Evolutionary conservation across 805 yeast species (phyloP).

Genomic region (Kockiozyma suomiensis): DNA sequence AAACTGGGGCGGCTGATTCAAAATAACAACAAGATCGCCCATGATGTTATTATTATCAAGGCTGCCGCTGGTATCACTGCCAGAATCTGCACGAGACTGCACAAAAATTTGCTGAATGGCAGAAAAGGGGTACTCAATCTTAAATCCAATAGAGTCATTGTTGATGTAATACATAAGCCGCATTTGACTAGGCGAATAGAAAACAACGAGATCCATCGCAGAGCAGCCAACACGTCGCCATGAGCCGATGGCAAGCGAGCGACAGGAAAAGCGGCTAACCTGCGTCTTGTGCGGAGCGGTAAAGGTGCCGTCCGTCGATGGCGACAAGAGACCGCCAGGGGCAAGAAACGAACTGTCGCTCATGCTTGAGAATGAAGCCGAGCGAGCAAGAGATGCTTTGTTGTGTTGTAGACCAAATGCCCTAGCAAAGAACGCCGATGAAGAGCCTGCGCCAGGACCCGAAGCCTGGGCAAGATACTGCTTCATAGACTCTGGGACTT

Average conservation of each 20-base stretch:
- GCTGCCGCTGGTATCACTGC: background rate
- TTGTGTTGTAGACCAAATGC: constrained; percentile 21
- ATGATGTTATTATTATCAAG: background rate
- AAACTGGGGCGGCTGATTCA: constrained; percentile 25
- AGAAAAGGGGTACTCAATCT: constrained; percentile 29
- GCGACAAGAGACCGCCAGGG: constrained; percentile 17
- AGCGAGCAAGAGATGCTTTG: constrained; percentile 20
- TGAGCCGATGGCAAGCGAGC: constrained; percentile 28
- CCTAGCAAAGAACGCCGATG: constrained; percentile 27
- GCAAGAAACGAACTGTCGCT: constrained; percentile 11
- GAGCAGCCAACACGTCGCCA: constrained; percentile 31
- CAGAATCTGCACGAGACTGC: constrained; percentile 4
- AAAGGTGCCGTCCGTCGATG: background rate
- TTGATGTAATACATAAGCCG: constrained; percentile 31
- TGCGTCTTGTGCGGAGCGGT: background rate
- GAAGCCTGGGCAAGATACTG: constrained; percentile 28
- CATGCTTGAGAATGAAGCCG: constrained; percentile 22
- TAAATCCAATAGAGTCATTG: constrained; percentile 29
- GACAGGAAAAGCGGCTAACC: constrained; percentile 19
- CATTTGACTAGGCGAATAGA: constrained; percentile 18
- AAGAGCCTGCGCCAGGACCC: constrained; percentile 21
- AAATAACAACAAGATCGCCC: constrained; percentile 26
- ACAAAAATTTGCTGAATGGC: constrained; percentile 24
- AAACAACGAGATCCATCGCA: constrained; percentile 29
- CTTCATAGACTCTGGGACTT: constrained; percentile 33